Percentiles rank a stretch among this genome's conserved stretches.
phyloP scores from a whole-genome alignment of 768 basidiomycete species.

The Lentinula raphanica region DNA sequence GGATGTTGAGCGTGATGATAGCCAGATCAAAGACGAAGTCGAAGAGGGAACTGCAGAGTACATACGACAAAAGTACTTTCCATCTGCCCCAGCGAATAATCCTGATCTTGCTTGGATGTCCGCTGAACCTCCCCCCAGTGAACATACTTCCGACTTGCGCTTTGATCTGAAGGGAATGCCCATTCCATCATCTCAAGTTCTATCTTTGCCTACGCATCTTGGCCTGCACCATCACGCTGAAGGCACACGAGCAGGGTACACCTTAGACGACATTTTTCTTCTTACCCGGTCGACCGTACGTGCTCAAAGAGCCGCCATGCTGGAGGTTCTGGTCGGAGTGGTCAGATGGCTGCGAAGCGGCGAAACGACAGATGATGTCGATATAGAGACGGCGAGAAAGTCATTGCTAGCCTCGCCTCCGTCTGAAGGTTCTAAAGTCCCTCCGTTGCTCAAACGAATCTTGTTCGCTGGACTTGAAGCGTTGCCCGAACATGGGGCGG shows the following conservation, averaged over 20 bases:
- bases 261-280: constrained; percentile 77
- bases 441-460: constrained; percentile 52
- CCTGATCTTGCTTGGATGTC: constrained; percentile 81
- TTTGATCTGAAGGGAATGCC: constrained; percentile 75
- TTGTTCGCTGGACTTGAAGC: constrained; percentile 65
- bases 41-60: constrained; percentile 78
- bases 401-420: constrained; percentile 9
- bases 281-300: constrained; percentile 77
- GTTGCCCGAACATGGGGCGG: constrained; percentile 56
- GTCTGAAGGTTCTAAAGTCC: constrained; percentile 15
- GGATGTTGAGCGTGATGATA: not conserved
- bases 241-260: constrained; percentile 77
- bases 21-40: constrained; percentile 15
- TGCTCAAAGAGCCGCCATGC: constrained; percentile 79
- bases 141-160: constrained; percentile 42
- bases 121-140: constrained; percentile 19
- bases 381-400: not conserved
- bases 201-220: constrained; percentile 70
- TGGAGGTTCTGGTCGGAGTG: constrained; percentile 64
- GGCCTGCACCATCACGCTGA: constrained; percentile 91
- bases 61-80: constrained; percentile 82
- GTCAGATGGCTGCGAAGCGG: constrained; percentile 26
- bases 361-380: constrained; percentile 31
- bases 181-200: constrained; percentile 51
- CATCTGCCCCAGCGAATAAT: constrained; percentile 59